A percentile compares a stretch with the other conserved stretches of the same genome.
Evolutionary conservation across 768 basidiomycete species (phyloP).

Genomic region (Hypholoma sublateritium): DNA sequence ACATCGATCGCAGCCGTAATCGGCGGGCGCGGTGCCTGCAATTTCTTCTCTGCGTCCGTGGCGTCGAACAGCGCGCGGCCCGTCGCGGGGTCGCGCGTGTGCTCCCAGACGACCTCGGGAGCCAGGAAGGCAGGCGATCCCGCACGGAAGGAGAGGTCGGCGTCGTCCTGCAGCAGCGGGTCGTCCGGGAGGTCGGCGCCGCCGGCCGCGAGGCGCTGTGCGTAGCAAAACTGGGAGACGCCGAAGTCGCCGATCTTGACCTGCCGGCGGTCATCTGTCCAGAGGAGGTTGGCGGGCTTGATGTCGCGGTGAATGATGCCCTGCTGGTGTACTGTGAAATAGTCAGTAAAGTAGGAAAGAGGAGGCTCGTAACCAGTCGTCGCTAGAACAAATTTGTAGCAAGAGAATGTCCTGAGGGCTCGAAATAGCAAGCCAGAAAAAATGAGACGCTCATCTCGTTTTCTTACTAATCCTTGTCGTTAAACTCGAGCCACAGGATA

Average conservation of each 20-base stretch:
- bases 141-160: slow-evolving; percentile 85
- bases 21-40: slow-evolving; percentile 35
- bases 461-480: too few relatives aligned
- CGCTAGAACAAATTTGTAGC: too few relatives aligned
- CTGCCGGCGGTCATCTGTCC: slow-evolving; percentile 78
- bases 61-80: slow-evolving; percentile 22
- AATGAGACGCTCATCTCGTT: too few relatives aligned
- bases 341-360: too few relatives aligned
- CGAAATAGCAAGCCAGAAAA: too few relatives aligned
- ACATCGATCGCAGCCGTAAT: slow-evolving; percentile 95
- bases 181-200: slow-evolving; percentile 49
- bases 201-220: slow-evolving; percentile 73
- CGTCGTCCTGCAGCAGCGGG: slow-evolving; percentile 76
- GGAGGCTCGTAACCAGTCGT: too few relatives aligned
- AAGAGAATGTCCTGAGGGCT: too few relatives aligned
- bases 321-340: slow-evolving; percentile 80
- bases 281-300: slow-evolving; percentile 96
- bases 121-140: slow-evolving; percentile 97
- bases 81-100: slow-evolving; percentile 28
- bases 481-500: too few relatives aligned
- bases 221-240: slow-evolving; percentile 93
- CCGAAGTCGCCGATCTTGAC: slow-evolving; percentile 99
- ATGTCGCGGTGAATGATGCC: slow-evolving; percentile 99
- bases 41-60: background rate
- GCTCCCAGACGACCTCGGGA: slow-evolving; percentile 88